These are phyloP conservation scores for Ganoderma lucidum DNA, from an alignment of 1,284 basidiomycete species.

Conservation along the genomic window DNA sequence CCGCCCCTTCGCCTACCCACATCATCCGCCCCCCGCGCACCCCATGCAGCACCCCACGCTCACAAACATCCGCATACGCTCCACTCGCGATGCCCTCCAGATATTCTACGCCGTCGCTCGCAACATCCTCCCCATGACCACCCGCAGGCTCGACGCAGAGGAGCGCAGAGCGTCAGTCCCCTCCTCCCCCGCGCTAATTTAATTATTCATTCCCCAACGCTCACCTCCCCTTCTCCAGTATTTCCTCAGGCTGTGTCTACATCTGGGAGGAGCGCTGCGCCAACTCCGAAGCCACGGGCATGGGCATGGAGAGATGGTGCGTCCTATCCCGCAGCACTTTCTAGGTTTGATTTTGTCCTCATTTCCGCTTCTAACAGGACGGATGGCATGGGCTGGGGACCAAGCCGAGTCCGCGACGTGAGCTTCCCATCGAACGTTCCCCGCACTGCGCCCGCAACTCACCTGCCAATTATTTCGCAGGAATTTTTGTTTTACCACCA, in stretches of 20 bases:
- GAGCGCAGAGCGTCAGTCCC: slow-evolving; percentile 49
- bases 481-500: slow-evolving; percentile 87
- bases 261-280: slow-evolving; percentile 87
- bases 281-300: slow-evolving; percentile 77
- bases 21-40: slow-evolving; percentile 20
- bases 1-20: slow-evolving; percentile 31
- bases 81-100: slow-evolving; percentile 78
- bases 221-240: slow-evolving; percentile 27
- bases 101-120: slow-evolving; percentile 80
- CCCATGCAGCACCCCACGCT: slow-evolving; percentile 73
- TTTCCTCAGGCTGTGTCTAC: slow-evolving; percentile 74
- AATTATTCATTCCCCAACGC: neutral
- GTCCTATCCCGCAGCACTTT: slow-evolving; percentile 6
- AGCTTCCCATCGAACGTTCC: slow-evolving; percentile 35
- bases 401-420: slow-evolving; percentile 80
- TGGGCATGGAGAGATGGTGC: slow-evolving; percentile 84
- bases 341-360: slow-evolving; percentile 11
- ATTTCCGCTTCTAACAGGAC: slow-evolving; percentile 56
- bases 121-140: slow-evolving; percentile 74
- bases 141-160: slow-evolving; percentile 80
- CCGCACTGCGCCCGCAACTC: neutral
- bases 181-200: neutral
- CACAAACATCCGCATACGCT: slow-evolving; percentile 75
- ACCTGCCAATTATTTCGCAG: slow-evolving; percentile 44
- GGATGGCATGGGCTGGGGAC: slow-evolving; percentile 85